Evolutionary conservation across 2,329 filamentous ascomycete species (phyloP), one percentile per base, ranked within the genome.

Genomic region (Xylariaceae sp.): DNA sequence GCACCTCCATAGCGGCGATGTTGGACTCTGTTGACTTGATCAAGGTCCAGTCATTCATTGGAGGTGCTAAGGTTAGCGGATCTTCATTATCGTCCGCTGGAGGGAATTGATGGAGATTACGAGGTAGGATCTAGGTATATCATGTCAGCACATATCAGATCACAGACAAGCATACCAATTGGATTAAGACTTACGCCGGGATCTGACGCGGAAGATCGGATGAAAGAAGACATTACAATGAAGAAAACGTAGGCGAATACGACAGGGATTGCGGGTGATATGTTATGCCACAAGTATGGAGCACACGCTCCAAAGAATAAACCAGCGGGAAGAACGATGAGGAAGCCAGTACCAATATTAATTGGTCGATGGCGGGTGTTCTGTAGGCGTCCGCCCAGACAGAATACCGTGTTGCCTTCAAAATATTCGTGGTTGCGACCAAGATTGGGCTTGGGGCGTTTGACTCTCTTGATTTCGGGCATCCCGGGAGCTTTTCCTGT

Each of bases 1-100:
- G 94, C 1, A 99, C 92, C 73, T 99, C 94, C 90, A 99, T 97
- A 4, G 92, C 92, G 7, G 92, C 88, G 37, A 89, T 88, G 8
- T 84, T 79, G 47, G 79, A 85, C 61, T 87, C 88, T 44, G 88
- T 84, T 8, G 91, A 90, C 69, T 92, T 89, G 67, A 97, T 89
- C 78, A 96, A 85, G 6, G 90, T 89, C 94, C 94, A 99, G 73
- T 96, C 92, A 55, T 90, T 97, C 5, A 89, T 94, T 1, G 92
- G 86, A 15, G 92, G 93, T 0, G 89, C 91, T 49, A 95, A 76
- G 42, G 85, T 83, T 45, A 97, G 78, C 4, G 92, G 91, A 71
- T 97, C 92, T 44, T 92, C 88, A 65, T 88, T 82, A 52, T 88
- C 84, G 68, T 88, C 84, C 30, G 82, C 74, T 1, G 88, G 86